Conservation (phyloP, 345 rosid species). For the Euphorbia tirucalli region DNA sequence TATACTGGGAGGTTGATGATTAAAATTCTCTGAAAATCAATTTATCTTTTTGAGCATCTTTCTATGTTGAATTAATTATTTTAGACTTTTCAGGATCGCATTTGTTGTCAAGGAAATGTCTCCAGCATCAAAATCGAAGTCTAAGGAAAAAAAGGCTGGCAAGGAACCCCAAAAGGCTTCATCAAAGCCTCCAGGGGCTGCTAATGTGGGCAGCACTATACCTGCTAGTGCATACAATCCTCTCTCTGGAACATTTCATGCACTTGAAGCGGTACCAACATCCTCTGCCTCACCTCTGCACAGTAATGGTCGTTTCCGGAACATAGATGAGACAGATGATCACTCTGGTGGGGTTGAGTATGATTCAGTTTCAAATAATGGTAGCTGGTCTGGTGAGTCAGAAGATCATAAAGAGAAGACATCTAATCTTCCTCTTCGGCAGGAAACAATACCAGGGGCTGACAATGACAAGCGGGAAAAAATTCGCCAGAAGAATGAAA, state of each 20-base stretch:
- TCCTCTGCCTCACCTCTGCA: slow-evolving; percentile 52
- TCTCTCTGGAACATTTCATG: slow-evolving; percentile 65
- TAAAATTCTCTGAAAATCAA: too few species aligned
- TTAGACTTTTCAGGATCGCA: slow-evolving; percentile 27
- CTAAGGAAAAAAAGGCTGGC: slow-evolving; percentile 69
- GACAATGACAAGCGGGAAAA: slow-evolving; percentile 84
- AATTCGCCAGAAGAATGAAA: slow-evolving; percentile 85
- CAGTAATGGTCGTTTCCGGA: slow-evolving; percentile 59
- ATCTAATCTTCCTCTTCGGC: slow-evolving; percentile 41
- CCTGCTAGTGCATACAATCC: slow-evolving; percentile 79
- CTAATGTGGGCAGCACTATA: slow-evolving; percentile 45
- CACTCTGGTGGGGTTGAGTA: slow-evolving; percentile 52
- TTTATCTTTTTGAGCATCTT: not conserved
- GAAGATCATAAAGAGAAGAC: slow-evolving; percentile 85
- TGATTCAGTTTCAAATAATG: slow-evolving; percentile 80
- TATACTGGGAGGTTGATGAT: not conserved
- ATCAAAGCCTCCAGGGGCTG: slow-evolving; percentile 49
- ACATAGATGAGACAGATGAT: slow-evolving; percentile 72
- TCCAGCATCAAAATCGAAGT: slow-evolving; percentile 58
- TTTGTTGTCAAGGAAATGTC: slow-evolving; percentile 50
- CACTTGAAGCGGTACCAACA: slow-evolving; percentile 48
- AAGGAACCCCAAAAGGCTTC: slow-evolving; percentile 66
- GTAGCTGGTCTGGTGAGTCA: slow-evolving; percentile 92
- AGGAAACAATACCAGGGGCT: slow-evolving; percentile 62
- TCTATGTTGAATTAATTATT: slow-evolving; percentile 11